A percentile compares a stretch with the other conserved stretches of the same genome.
These are phyloP conservation scores for Waltiozyma sp. DNA, from an alignment of 1,139 yeast species.

Conservation along the genomic window DNA sequence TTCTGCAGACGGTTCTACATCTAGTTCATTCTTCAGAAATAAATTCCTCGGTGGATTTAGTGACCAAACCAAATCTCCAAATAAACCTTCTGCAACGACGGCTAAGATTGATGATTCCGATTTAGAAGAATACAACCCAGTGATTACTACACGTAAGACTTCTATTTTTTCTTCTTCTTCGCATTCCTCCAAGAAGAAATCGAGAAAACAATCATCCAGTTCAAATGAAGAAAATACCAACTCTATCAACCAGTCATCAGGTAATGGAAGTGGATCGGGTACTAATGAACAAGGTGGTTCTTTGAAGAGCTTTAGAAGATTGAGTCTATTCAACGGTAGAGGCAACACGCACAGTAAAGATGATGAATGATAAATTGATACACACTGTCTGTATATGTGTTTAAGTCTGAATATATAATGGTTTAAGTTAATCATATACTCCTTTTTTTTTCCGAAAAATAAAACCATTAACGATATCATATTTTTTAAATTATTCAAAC, in stretches of 20 bases:
- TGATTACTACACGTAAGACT: neutral
- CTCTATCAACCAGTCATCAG: neutral
- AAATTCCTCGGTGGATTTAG: neutral
- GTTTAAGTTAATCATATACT: too few species aligned
- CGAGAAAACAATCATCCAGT: neutral
- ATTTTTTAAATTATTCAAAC: too few species aligned
- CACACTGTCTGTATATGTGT: too few species aligned
- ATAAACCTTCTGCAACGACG: neutral
- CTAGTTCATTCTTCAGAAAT: neutral
- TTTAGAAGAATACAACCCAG: neutral
- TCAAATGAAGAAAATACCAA: neutral
- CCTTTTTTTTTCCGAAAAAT: too few species aligned
- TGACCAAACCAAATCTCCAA: neutral
- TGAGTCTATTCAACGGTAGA: neutral
- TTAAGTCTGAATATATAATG: too few species aligned
- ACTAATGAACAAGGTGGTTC: neutral
- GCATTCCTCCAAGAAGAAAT: neutral
- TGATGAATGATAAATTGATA: neutral
- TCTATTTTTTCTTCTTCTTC: neutral
- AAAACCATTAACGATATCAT: too few species aligned
- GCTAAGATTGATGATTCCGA: neutral
- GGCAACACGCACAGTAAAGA: neutral
- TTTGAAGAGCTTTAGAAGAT: neutral
- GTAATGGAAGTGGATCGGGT: neutral
- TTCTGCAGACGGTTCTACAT: neutral